A percentile compares a stretch with the other conserved stretches of the same genome.
Conservation (phyloP, 2,329 filamentous ascomycete species). For the Apiospora saccharicola region DNA sequence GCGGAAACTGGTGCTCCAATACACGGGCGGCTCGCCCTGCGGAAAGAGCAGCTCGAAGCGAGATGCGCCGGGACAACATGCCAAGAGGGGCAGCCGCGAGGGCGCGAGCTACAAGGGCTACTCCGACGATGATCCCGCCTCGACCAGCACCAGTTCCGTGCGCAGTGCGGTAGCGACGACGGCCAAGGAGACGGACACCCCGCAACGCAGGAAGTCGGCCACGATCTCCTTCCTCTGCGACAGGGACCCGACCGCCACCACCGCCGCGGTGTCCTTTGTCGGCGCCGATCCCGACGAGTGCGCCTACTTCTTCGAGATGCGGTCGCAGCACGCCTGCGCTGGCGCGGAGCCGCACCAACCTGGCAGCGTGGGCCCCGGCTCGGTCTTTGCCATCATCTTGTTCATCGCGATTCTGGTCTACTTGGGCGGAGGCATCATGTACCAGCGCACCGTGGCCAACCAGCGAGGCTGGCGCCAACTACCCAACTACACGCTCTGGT, state of each 20-base stretch:
- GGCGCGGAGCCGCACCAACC: constrained; percentile 73
- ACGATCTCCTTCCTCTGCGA: constrained; percentile 95
- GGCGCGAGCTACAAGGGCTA: constrained; percentile 43
- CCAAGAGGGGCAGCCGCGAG: constrained; percentile 44
- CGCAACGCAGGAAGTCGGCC: constrained; percentile 73
- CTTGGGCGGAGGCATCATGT: constrained; percentile 89
- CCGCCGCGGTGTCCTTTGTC: constrained; percentile 82
- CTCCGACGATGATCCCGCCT: constrained; percentile 42
- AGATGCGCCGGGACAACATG: constrained; percentile 36
- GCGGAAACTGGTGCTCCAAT: constrained; percentile 78
- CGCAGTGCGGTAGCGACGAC: constrained; percentile 31
- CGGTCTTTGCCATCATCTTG: constrained; percentile 89
- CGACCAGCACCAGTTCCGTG: constrained; percentile 13
- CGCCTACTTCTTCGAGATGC: constrained; percentile 94
- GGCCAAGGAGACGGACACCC: constrained; percentile 43
- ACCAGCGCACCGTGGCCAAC: constrained; percentile 93
- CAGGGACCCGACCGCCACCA: constrained; percentile 73
- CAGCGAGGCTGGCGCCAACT: constrained; percentile 94
- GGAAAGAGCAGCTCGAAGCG: constrained; percentile 55
- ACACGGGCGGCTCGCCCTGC: constrained; percentile 79
- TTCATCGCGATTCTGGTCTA: constrained; percentile 83
- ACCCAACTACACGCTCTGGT: constrained; percentile 94
- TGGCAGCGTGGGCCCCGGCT: constrained; percentile 72
- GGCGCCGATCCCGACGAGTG: constrained; percentile 86
- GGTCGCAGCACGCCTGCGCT: constrained; percentile 82